phyloP scores from a whole-genome alignment of 495 filamentous ascomycete species.

The Echria macrotheca region DNA sequence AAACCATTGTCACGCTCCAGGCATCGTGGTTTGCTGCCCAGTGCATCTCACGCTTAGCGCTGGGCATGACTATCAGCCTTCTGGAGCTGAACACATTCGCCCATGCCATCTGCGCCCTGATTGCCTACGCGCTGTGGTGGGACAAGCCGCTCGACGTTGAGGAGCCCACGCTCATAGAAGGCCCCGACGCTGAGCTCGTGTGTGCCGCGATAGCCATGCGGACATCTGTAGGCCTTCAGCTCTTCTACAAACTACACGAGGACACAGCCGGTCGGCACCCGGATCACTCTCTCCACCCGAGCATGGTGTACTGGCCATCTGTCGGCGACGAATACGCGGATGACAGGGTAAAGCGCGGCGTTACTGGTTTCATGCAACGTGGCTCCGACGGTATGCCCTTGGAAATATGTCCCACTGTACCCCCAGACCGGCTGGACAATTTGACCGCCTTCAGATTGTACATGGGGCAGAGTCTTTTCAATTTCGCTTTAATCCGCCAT shows the following conservation, averaged over 20 bases:
- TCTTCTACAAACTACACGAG: not conserved
- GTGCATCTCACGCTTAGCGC: not conserved
- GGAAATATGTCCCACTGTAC: not conserved
- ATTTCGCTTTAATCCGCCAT: not conserved
- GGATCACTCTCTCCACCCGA: not conserved
- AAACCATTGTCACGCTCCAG: conserved; percentile 8
- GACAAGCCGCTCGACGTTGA: conserved; percentile 13
- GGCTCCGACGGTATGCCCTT: no score
- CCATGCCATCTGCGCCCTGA: conserved; percentile 9
- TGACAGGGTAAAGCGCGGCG: no score
- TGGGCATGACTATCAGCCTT: conserved; percentile 4
- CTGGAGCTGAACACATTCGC: conserved; percentile 15
- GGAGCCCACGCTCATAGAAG: conserved; percentile 4
- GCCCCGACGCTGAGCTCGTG: not conserved
- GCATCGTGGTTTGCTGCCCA: conserved; percentile 8
- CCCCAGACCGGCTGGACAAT: not conserved
- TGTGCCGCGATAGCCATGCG: not conserved
- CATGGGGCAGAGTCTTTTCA: not conserved
- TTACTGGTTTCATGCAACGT: no score
- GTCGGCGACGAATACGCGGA: not conserved
- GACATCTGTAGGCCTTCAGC: not conserved
- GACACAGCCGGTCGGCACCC: not conserved
- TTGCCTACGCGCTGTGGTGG: conserved; percentile 13
- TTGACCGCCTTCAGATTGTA: not conserved
- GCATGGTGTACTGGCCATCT: not conserved